Conservation (phyloP, 139 green algal species). For the Chlorella sp. region DNA sequence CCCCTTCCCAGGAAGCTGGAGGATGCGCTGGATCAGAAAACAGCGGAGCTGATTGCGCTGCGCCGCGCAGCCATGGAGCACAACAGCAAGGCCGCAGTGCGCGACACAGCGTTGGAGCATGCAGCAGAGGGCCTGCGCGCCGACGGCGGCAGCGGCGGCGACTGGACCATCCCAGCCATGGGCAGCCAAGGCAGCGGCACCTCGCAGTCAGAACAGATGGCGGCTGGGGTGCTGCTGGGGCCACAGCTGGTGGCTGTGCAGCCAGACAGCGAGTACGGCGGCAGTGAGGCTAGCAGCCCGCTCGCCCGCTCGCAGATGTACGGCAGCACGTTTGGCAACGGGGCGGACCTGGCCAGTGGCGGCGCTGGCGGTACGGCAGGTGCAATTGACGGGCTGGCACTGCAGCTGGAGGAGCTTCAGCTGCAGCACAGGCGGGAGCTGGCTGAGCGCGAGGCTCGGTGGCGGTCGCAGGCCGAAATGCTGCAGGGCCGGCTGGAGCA, state of each 20-base stretch:
- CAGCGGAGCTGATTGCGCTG: slow-evolving; percentile 87
- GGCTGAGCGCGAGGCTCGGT: not conserved
- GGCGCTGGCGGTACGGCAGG: not conserved
- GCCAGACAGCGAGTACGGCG: not conserved
- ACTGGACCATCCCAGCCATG: not conserved
- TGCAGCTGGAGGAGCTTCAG: slow-evolving; percentile 25
- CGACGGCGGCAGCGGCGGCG: not conserved
- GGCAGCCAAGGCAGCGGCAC: not conserved
- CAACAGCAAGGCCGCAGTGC: not conserved
- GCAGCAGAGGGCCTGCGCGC: not conserved
- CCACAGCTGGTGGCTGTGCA: not conserved
- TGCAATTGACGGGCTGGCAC: not conserved
- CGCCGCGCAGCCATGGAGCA: slow-evolving; percentile 35
- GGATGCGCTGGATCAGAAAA: slow-evolving; percentile 89
- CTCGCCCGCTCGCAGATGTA: not conserved
- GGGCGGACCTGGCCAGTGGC: not conserved
- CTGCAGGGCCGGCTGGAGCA: slow-evolving; percentile 33
- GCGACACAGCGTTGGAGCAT: not conserved
- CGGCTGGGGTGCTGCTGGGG: not conserved
- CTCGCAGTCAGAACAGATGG: not conserved
- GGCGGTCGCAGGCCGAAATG: slow-evolving; percentile 6
- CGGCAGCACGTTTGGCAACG: not conserved
- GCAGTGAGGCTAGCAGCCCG: slow-evolving; percentile 16
- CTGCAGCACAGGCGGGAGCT: slow-evolving; percentile 13
- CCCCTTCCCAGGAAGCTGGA: slow-evolving; percentile 71